These are phyloP conservation scores for Agaricus sinodeliciosus DNA, from an alignment of 768 basidiomycete species.

Conservation along the genomic window DNA sequence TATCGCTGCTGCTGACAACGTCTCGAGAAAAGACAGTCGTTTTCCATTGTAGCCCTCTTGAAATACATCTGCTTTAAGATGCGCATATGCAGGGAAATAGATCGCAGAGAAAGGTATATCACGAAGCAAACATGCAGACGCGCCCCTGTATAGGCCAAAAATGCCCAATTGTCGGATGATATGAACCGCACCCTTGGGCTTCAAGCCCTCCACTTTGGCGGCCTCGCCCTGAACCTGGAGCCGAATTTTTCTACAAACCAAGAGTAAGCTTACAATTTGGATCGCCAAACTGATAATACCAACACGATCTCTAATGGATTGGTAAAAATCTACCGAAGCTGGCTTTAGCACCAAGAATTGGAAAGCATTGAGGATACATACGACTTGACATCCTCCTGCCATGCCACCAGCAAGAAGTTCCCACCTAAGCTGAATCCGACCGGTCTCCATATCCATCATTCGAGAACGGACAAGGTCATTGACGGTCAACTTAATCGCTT, in stretches of 20 bases:
- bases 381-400: constrained; percentile 97
- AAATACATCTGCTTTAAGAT: constrained; percentile 91
- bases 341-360: constrained; percentile 5
- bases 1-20: constrained; percentile 72
- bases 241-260: constrained; percentile 70
- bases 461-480: constrained; percentile 85
- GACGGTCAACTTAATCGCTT: constrained; percentile 96
- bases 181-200: constrained; percentile 81
- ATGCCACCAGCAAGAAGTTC: constrained; percentile 88
- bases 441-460: constrained; percentile 92
- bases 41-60: constrained; percentile 95
- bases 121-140: constrained; percentile 86
- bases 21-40: constrained; percentile 85
- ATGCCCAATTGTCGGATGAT: constrained; percentile 92
- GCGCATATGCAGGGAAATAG: constrained; percentile 84
- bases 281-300: constrained; percentile 17
- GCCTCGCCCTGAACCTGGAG: constrained; percentile 95
- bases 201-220: constrained; percentile 76
- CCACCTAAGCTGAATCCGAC: constrained; percentile 86
- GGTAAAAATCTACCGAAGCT: constrained; percentile 72
- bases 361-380: constrained; percentile 33
- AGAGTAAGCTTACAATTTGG: background rate
- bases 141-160: constrained; percentile 88
- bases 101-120: constrained; percentile 98
- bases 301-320: constrained; percentile 97